phyloP scores from a whole-genome alignment of 2,329 filamentous ascomycete species.

The Penicillium sp. region DNA sequence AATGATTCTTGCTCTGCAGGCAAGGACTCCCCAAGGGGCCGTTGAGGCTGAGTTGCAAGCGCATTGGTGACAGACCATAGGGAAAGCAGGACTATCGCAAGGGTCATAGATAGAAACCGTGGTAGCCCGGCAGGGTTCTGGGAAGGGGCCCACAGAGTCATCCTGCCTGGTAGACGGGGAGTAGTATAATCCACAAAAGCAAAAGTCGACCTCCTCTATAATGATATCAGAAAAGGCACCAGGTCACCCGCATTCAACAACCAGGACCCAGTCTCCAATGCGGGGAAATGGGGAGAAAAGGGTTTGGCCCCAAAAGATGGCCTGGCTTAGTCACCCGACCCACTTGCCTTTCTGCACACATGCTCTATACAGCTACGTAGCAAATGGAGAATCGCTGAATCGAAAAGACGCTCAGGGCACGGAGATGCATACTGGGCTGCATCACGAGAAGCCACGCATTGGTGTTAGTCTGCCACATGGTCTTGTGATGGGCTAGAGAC shows the following conservation, averaged over 20 bases:
- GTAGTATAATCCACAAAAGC: conserved; percentile 1
- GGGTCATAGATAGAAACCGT: conserved; percentile 17
- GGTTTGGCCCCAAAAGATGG: conserved; percentile 2
- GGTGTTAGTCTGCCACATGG: not conserved
- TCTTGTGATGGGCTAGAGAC: not conserved
- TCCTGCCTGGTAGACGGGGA: conserved; percentile 9
- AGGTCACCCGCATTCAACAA: conserved; percentile 1
- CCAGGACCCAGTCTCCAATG: conserved; percentile 9
- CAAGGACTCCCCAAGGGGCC: conserved; percentile 15
- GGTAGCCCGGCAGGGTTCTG: conserved; percentile 9
- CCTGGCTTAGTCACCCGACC: conserved; percentile 14
- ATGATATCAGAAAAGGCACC: conserved; percentile 5
- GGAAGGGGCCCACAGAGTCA: conserved; percentile 13
- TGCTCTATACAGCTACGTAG: not conserved
- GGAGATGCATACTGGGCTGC: not conserved
- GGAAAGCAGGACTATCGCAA: conserved; percentile 25
- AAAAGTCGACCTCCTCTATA: conserved; percentile 13
- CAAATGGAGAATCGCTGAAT: not conserved
- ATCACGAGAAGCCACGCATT: not conserved
- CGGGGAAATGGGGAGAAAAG: conserved; percentile 16
- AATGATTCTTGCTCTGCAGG: not conserved
- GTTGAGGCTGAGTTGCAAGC: conserved; percentile 32
- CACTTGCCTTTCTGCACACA: no score
- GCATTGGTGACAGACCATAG: conserved; percentile 25
- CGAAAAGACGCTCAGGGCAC: not conserved